phyloP scores from a whole-genome alignment of 176 grass and related monocot genomes.

The Rhipidocladum racemiflorum region DNA sequence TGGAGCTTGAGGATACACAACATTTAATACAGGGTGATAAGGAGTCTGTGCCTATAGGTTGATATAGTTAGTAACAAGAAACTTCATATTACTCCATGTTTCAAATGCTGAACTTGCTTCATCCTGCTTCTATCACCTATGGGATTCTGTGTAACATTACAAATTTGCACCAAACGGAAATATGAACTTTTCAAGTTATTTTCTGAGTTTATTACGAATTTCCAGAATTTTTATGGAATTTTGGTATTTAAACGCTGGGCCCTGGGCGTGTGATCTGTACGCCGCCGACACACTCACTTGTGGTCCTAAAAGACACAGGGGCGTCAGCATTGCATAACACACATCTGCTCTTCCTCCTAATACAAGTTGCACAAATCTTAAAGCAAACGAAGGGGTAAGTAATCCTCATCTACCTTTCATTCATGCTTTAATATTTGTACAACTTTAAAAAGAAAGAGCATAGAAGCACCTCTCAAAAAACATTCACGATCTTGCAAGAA shows the following conservation, averaged over 20 bases:
- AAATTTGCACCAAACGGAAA: too few relatives aligned
- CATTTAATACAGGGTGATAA: conserved; percentile 51
- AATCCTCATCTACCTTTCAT: too few relatives aligned
- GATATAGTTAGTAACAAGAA: conserved; percentile 18
- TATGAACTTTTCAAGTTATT: too few relatives aligned
- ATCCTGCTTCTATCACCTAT: not conserved
- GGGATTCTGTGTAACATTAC: too few relatives aligned
- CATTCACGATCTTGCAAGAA: not conserved
- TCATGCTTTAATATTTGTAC: too few relatives aligned
- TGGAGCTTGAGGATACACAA: conserved; percentile 69
- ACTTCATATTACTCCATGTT: conserved; percentile 13
- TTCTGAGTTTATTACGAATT: too few relatives aligned
- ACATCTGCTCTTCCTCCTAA: too few relatives aligned
- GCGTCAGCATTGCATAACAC: conserved; percentile 1
- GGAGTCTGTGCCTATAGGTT: conserved; percentile 41
- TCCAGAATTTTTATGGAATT: too few relatives aligned
- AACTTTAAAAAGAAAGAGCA: too few relatives aligned
- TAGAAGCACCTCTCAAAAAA: too few relatives aligned
- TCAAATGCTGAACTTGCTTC: not conserved
- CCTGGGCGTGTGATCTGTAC: not conserved
- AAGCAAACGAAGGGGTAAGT: too few relatives aligned
- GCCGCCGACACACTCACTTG: not conserved
- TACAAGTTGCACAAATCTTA: too few relatives aligned
- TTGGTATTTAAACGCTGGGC: not conserved
- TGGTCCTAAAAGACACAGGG: conserved; percentile 3